These are phyloP conservation scores for Naematelia encephala DNA, from an alignment of 768 basidiomycete genomes.

Conservation along the genomic window DNA sequence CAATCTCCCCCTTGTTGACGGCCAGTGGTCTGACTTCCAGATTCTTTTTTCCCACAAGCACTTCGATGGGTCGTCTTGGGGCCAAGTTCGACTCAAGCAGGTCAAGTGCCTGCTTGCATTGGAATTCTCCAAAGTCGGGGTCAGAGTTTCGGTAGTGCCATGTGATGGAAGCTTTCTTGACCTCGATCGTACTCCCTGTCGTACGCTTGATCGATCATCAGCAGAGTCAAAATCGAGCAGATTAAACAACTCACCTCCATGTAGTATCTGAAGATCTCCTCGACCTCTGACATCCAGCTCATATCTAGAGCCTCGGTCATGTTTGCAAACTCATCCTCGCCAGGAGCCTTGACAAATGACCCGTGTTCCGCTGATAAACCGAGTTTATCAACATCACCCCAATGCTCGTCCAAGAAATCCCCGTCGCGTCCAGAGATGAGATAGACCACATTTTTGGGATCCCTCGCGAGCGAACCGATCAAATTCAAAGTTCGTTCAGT, in stretches of 20 bases:
- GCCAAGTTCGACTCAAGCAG: constrained; percentile 90
- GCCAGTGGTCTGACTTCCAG: constrained; percentile 92
- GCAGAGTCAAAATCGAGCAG: background rate
- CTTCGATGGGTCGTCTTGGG: constrained; percentile 93
- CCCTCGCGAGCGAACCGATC: constrained; percentile 66
- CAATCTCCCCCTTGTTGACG: constrained; percentile 98
- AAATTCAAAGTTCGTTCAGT: constrained; percentile 69
- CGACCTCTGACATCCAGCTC: constrained; percentile 95
- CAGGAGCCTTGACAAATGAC: constrained; percentile 77
- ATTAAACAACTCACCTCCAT: constrained; percentile 68
- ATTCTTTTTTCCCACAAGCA: constrained; percentile 97
- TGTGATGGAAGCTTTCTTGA: constrained; percentile 95
- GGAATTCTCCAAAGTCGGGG: constrained; percentile 94
- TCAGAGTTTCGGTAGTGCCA: constrained; percentile 95
- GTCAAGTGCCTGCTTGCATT: constrained; percentile 95
- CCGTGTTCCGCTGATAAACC: constrained; percentile 97
- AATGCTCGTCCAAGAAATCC: constrained; percentile 83
- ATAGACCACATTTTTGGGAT: constrained; percentile 88
- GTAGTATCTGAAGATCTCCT: constrained; percentile 93
- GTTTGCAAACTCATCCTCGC: constrained; percentile 69
- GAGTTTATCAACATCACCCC: constrained; percentile 74
- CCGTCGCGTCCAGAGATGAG: constrained; percentile 96
- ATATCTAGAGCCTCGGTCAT: constrained; percentile 92
- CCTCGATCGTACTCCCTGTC: constrained; percentile 91
- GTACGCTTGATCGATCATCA: constrained; percentile 60